Evolutionary conservation across 2,329 filamentous ascomycete genomes (phyloP).

Genomic region (Thielaviopsis euricoi): DNA sequence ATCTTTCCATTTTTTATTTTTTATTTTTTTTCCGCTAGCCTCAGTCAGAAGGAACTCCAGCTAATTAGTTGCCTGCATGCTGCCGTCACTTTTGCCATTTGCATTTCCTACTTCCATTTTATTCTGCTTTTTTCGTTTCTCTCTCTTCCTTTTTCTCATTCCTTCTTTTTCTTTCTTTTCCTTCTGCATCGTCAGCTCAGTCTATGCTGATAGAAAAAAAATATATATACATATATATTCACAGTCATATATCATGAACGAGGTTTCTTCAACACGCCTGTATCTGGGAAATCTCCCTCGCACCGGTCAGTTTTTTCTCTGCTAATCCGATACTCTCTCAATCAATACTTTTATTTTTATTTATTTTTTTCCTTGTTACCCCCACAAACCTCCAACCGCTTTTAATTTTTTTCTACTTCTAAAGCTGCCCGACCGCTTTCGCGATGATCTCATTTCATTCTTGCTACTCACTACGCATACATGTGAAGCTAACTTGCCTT

Average conservation of each 20-base stretch:
- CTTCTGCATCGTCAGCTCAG: constrained; percentile 10
- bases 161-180: constrained; percentile 1
- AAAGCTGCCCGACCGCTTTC: neutral
- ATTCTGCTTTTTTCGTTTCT: neutral
- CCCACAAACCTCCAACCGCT: neutral
- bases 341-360: neutral
- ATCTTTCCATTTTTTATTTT: neutral
- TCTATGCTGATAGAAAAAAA: too few relatives aligned
- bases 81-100: neutral
- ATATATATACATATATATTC: too few relatives aligned
- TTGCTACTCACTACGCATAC: neutral
- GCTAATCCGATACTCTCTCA: neutral
- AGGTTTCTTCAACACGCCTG: constrained; percentile 87
- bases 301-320: constrained; percentile 50
- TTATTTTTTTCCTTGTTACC: neutral
- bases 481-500: neutral
- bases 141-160: constrained; percentile 5
- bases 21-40: neutral
- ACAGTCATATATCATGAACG: constrained; percentile 45
- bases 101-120: too few relatives aligned
- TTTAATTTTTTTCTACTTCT: neutral
- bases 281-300: constrained; percentile 97
- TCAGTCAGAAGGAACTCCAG: neutral
- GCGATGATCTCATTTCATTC: constrained; percentile 7
- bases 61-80: neutral